Evolutionary conservation across 2,329 filamentous ascomycete genomes (phyloP), one percentile per base, ranked within the genome.

Genomic region (Clarireedia paspali): DNA sequence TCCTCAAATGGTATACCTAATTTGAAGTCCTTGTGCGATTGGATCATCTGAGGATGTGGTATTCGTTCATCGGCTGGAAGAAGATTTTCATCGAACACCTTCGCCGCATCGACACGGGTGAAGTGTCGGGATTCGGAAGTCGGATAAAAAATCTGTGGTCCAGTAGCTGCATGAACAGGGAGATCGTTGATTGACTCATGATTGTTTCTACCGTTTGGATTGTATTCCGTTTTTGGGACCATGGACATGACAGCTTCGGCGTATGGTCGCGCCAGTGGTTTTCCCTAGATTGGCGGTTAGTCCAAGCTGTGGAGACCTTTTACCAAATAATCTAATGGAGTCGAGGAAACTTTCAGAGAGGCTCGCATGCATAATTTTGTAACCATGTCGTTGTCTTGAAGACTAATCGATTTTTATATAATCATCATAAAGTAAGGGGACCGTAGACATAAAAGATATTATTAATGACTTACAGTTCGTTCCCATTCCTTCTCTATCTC

Each of bases 301-400:
- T 62, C 62, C 45, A 44, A 38, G 53, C 38, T 50, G n/a, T 20
- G 56, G 42, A 52, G 6, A 53, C 57, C 50, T 30, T 57, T 45
- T 36, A 45, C 60, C 56, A 56, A 56, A 53, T 15, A 50, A 55
- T 42, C 14, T 7, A 36, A 23, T 9, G 10, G 5, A 47, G 17
- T 53, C 34, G 45, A 24, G 60, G 58, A 63, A 65, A 63, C 53
- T 57, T 66, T 89, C 86, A 89, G 86, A 86, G 82, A 86, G 82
- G 82, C 78, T 83, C 79, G 81, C 78, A 85, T 85, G 82, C 80
- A 81, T 82, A 76, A 76, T 76, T 81, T 80, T 87, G 78, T 92
- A 92, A 96, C 89, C 89, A 94, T 85, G 78, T 84, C 71, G 76
- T 59, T 84, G 91, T 97, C 91, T 96, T 96, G 80, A 95, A 96